Base-by-base conservation (phyloP, 2,329 filamentous ascomycete genomes). In the Tolypocladium pustulatum region DNA sequence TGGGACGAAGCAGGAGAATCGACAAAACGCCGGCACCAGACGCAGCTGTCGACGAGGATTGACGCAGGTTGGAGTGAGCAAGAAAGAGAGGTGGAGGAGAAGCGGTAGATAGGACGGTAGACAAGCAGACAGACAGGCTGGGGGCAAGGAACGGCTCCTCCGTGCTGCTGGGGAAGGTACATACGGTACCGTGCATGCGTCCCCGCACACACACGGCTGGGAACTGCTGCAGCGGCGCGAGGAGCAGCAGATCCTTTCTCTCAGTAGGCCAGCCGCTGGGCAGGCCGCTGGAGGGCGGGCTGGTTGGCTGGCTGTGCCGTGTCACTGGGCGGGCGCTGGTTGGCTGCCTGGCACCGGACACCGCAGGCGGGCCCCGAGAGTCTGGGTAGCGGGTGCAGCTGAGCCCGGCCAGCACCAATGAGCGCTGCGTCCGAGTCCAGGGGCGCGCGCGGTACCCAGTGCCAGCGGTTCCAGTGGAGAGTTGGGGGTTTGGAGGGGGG, bases 351-450 rank as follows among this genome's bases (percentile, higher is more conserved):
- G 41, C 30, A n/a, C 32, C 54, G 32, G 53, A 22, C 57, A 52
- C 57, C 25, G 57, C 41, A 46, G n/a, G 54, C 52, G 52, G 54
- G 58, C 58, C 55, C 58, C 58, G 58, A 57, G 58, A 51, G 58
- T 59, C 58, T 59, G 58, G 58, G 54, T 56, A 59, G 58, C 58
- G 58, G 54, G 55, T 57, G 54, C 54, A 57, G 46, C 49, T 57
- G 57, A 41, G 53, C 20, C 27, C 25, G 41, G 41, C 41, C 30
- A 22, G 57, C 41, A 37, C 53, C 53, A 58, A 58, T 56, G 36
- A 34, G 32, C 36, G 58, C 54, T n/a, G n/a, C n/a, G n/a, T n/a
- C n/a, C n/a, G n/a, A 22, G 27, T 6, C 12, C 22, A 15, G 37
- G 37, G 40, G 36, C 2, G 37, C 22, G 54, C n/a, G 38, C 12